Evolutionary conservation across 441 rosid species (phyloP), one percentile per base, ranked within the genome.

Genomic region (Monsonia emarginata): DNA sequence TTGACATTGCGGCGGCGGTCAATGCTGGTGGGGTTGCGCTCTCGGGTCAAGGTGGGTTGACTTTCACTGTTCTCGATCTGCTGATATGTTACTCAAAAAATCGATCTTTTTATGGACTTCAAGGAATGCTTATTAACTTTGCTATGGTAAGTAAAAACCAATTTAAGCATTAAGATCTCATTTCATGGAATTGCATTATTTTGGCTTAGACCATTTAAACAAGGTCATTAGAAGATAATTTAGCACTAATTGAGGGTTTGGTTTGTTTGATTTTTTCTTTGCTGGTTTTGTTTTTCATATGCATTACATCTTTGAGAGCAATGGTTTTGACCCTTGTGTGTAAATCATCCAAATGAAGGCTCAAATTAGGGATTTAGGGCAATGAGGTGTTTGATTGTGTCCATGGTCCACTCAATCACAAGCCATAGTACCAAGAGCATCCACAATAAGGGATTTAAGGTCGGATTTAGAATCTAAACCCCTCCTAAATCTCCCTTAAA

Each of bases 11-110:
- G 22, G 76, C 95, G 3, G 96, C 93, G 57, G 89, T 93, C 70
- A 81, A 82, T 75, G 96, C 98, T 2, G 79, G 84, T 63, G 98
- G 98, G 27, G 98, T 94, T 61, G 82, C 87, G 69, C 93, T 94
- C 62, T 89, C 97, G 40, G 96, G 88, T 80, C 86, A 89, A 79
- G 96, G 98, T 90, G 2, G 19, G 18, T 7, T n/a, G n/a, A n/a
- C n/a, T n/a, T n/a, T n/a, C n/a, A n/a, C n/a, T n/a, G n/a, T n/a
- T n/a, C n/a, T n/a, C n/a, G n/a, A n/a, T n/a, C n/a, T n/a, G n/a
- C n/a, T n/a, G n/a, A n/a, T n/a, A n/a, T 44, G 54, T 46, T 18
- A 8, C 24, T 46, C 18, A 4, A 4, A 46, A n/a, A 46, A 4
- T 0, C n/a, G 50, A 44, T 46, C 9, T 32, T 32, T 32, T 32